These are phyloP conservation scores for Guadua angustifolia DNA, from an alignment of 176 grass and related monocot species.

Conservation along the genomic window DNA sequence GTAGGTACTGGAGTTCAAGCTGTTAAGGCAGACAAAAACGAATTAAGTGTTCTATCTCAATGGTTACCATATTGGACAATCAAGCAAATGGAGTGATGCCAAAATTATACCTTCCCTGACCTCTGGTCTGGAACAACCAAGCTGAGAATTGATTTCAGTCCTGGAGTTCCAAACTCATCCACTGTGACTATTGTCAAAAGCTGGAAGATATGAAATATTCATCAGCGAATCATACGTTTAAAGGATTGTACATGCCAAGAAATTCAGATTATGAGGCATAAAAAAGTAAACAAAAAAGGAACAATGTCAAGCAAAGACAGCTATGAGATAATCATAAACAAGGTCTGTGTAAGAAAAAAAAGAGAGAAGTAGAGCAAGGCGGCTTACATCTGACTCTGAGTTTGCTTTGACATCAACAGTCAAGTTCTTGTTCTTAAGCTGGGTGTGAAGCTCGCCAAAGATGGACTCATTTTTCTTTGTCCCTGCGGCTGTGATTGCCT, in stretches of 20 bases:
- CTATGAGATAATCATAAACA: background rate
- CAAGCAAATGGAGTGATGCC: background rate
- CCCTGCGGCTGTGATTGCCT: constrained; percentile 63
- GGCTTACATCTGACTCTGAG: constrained; percentile 75
- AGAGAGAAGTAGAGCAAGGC: background rate
- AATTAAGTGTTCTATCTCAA: background rate
- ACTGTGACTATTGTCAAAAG: constrained; percentile 66
- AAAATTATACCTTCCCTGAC: constrained; percentile 68
- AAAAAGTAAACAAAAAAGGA: background rate
- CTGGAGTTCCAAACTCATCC: constrained; percentile 63
- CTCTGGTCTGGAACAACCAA: constrained; percentile 78
- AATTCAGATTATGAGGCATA: background rate
- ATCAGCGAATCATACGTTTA: background rate
- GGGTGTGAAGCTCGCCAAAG: constrained; percentile 69
- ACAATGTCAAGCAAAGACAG: background rate
- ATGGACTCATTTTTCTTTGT: constrained; percentile 68
- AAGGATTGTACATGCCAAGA: background rate
- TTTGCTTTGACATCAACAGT: constrained; percentile 73
- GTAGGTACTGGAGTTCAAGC: constrained; percentile 78
- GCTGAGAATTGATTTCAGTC: constrained; percentile 72
- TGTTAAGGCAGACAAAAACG: constrained; percentile 40
- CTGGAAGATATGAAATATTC: constrained; percentile 47
- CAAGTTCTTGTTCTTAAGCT: constrained; percentile 75
- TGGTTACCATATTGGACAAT: constrained; percentile 4
- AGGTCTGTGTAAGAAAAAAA: background rate